phyloP scores from a whole-genome alignment of 495 filamentous ascomycete genomes.

The Penicillium argentinense region DNA sequence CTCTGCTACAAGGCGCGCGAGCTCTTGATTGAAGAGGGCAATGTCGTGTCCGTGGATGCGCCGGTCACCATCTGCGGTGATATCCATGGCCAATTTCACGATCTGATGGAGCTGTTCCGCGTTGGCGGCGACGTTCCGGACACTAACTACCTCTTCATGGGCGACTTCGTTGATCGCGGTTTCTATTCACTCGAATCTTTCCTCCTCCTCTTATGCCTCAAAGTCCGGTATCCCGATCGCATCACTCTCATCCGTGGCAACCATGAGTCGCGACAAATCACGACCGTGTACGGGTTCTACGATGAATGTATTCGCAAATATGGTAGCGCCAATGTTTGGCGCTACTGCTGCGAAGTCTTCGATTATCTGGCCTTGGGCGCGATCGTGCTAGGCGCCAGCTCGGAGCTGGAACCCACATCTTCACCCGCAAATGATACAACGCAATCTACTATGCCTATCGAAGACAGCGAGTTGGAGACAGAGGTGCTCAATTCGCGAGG shows the following conservation, averaged over 20 bases:
- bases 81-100: conserved; percentile 98
- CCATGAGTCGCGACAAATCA: conserved; percentile 97
- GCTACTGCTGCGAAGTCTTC: conserved; percentile 98
- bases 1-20: conserved; percentile 97
- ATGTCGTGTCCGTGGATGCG: conserved; percentile 93
- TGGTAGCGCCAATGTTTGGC: conserved; percentile 95
- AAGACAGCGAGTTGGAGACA: conserved; percentile 78
- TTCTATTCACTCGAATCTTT: conserved; percentile 98
- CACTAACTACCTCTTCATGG: conserved; percentile 99
- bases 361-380: conserved; percentile 96
- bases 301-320: conserved; percentile 98
- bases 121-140: conserved; percentile 95
- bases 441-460: conserved; percentile 45
- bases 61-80: conserved; percentile 99
- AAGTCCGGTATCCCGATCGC: conserved; percentile 96
- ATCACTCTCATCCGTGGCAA: conserved; percentile 97
- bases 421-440: conserved; percentile 44
- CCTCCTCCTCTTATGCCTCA: conserved; percentile 89
- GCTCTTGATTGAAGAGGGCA: conserved; percentile 95
- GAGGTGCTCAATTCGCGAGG: conserved; percentile 85
- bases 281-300: conserved; percentile 98
- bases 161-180: conserved; percentile 96
- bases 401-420: conserved; percentile 58
- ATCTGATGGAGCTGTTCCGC: conserved; percentile 96
- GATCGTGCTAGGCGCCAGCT: conserved; percentile 85